Percentiles rank a stretch among this genome's conserved stretches.
phyloP scores from a whole-genome alignment of 2,329 filamentous ascomycete genomes.

The Neoarthrinium moseri region DNA sequence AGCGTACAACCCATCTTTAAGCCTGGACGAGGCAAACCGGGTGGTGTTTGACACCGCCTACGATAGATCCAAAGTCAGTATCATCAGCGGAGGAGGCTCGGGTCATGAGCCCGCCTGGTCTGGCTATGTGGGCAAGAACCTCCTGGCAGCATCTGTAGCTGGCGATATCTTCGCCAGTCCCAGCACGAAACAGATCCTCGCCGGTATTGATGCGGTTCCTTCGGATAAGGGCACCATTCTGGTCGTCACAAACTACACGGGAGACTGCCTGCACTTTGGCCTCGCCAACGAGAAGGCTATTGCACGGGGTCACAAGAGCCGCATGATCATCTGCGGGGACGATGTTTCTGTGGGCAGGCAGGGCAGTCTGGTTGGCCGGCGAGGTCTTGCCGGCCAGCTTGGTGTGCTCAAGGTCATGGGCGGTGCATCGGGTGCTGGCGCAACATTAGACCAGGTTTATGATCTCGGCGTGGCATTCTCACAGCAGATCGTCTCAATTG shows the following conservation, averaged over 20 bases:
- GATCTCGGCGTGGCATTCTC: conserved; percentile 48
- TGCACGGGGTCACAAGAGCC: conserved; percentile 51
- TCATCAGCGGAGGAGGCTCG: conserved; percentile 56
- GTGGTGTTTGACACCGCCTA: conserved; percentile 49
- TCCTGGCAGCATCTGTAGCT: conserved; percentile 59
- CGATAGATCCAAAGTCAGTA: conserved; percentile 42
- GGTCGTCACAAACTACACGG: conserved; percentile 65
- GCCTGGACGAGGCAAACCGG: conserved; percentile 48
- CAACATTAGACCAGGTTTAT: conserved; percentile 48
- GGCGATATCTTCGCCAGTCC: conserved; percentile 66
- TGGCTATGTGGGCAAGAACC: conserved; percentile 61
- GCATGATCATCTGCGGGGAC: conserved; percentile 62
- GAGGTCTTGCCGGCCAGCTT: conserved; percentile 62
- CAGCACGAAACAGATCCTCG: conserved; percentile 61
- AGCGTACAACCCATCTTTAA: conserved; percentile 50
- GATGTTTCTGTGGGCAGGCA: conserved; percentile 63
- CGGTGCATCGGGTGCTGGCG: conserved; percentile 45
- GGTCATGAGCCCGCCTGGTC: conserved; percentile 63
- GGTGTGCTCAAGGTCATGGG: conserved; percentile 58
- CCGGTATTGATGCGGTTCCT: conserved; percentile 55
- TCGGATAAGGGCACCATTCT: conserved; percentile 56
- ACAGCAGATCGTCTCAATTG: conserved; percentile 53
- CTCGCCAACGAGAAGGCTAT: conserved; percentile 58
- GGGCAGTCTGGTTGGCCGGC: conserved; percentile 57
- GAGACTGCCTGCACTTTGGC: conserved; percentile 62